Conservation (phyloP, 257 asterid genomes). For the Lycium barbarum region DNA sequence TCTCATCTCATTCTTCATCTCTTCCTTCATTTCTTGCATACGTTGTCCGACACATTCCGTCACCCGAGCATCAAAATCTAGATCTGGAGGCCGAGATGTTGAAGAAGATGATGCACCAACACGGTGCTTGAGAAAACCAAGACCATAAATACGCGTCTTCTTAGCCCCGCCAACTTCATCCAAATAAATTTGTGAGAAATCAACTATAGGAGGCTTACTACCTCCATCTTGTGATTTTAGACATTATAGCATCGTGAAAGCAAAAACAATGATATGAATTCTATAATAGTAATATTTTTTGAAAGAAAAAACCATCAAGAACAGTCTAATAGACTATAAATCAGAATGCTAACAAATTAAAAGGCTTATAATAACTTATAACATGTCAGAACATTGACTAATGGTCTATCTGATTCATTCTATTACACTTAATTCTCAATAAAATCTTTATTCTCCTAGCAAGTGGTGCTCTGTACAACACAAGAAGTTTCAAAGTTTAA, state of each 20-base stretch:
- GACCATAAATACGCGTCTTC: background rate
- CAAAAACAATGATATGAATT: too few species aligned
- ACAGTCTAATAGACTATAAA: too few species aligned
- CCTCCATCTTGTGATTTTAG: too few species aligned
- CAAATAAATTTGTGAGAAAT: background rate
- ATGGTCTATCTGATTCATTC: background rate
- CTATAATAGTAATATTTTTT: too few species aligned
- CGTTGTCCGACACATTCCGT: background rate
- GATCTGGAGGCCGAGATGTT: background rate
- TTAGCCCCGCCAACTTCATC: background rate
- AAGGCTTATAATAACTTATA: background rate
- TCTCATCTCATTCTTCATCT: too few species aligned
- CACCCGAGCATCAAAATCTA: background rate
- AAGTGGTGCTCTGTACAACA: background rate
- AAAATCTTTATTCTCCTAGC: background rate
- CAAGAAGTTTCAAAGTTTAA: background rate
- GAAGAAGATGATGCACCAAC: background rate
- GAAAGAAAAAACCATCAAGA: too few species aligned
- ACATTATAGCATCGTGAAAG: too few species aligned
- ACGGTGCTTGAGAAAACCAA: background rate
- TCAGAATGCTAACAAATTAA: conserved; percentile 25
- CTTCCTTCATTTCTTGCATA: too few species aligned
- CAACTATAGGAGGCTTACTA: too few species aligned
- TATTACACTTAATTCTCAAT: background rate
- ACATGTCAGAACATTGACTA: background rate